Base-by-base conservation (phyloP, 148 eudicot species). In the Arbutus unedo region DNA sequence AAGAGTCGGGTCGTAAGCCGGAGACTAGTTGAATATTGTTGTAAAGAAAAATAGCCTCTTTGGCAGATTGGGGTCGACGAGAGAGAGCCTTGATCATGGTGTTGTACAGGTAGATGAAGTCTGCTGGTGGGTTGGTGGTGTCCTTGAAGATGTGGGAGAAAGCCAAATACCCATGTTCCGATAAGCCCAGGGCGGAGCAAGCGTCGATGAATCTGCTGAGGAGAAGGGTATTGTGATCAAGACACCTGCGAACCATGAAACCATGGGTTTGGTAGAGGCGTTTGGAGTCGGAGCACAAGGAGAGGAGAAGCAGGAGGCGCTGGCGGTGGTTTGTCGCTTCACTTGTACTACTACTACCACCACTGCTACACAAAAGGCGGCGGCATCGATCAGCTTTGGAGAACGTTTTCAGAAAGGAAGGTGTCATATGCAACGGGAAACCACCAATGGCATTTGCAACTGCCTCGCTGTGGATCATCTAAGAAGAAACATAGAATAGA, bases 71-170 rank as follows among this genome's bases (percentile, higher is more conserved):
- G 15, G 79, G 82, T 14, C 48, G 85, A 7, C 66, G 84, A 79
- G 91, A 87, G 16, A 85, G 85, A 53, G 87, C 81, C 54, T 87
- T 88, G 82, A 91, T 90, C 78, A 86, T 77, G 62, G 87, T 79
- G 70, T 90, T 91, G 88, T 80, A 86, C 62, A 87, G 89, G 85
- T 87, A 77, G 43, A 86, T 85, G 41, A 23, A 23, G 57, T 77
- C 15, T 5, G 51, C 38, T 8, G 43, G 78, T 62, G 31, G 87
- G 89, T 19, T 78, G 90, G 23, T 53, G 80, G 44, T n/a, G 47
- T 83, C 6, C 38, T 54, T 21, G 0, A 51, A 86, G 23, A 66
- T 72, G 54, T 78, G 89, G 43, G 53, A 71, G 76, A 87, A 83
- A 56, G 83, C 85, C 56, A 79, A 66, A 73, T 82, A 76, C 3